These are phyloP conservation scores for Quercus bicolor DNA, from an alignment of 306 rosid genomes.

Conservation along the genomic window DNA sequence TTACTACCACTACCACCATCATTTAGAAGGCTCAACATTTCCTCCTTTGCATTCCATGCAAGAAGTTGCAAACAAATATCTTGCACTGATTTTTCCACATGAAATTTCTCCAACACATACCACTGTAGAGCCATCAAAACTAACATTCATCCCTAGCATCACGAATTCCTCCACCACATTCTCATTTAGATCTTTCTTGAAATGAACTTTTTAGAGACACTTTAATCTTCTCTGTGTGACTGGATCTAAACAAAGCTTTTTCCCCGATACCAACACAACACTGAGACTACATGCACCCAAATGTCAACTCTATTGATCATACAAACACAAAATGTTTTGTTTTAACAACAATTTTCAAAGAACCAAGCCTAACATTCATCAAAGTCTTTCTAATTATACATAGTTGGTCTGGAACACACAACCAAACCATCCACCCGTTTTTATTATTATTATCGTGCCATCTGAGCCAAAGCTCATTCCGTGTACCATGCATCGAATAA, in stretches of 20 bases:
- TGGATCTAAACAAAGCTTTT: neutral
- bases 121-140: neutral
- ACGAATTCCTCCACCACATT: neutral
- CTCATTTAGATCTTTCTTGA: neutral
- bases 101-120: neutral
- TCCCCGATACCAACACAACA: neutral
- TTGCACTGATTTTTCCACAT: neutral
- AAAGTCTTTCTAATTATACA: no score
- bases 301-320: neutral
- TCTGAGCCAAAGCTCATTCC: no score
- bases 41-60: neutral
- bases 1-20: neutral
- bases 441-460: no score
- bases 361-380: no score
- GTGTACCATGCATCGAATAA: neutral
- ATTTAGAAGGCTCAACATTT: neutral
- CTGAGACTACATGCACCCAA: neutral
- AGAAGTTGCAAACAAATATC: neutral
- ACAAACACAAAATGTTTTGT: neutral
- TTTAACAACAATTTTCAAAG: neutral
- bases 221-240: neutral
- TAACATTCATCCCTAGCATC: neutral
- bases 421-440: no score
- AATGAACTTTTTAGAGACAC: neutral
- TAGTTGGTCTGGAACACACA: no score